phyloP scores from a whole-genome alignment of 1,284 basidiomycete genomes.

The Ganoderma multipileum region DNA sequence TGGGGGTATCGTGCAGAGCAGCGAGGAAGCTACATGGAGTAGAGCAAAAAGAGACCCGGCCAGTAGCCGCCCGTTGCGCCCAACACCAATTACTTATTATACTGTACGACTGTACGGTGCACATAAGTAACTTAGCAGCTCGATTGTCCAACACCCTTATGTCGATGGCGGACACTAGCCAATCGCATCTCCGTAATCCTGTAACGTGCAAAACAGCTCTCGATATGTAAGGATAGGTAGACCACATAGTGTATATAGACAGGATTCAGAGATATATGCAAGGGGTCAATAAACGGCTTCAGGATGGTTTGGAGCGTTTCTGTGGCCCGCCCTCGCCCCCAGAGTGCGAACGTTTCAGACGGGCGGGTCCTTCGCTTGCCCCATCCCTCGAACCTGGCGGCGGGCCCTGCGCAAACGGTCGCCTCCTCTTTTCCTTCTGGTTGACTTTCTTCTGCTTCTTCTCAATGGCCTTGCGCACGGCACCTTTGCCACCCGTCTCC shows the following conservation, averaged over 20 bases:
- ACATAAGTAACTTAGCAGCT: too few relatives aligned
- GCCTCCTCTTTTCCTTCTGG: constrained; percentile 89
- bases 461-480: constrained; percentile 88
- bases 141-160: background rate
- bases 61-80: background rate
- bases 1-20: constrained; percentile 13
- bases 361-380: constrained; percentile 9
- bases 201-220: background rate
- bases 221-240: background rate
- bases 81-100: too few relatives aligned
- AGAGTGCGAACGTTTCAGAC: constrained; percentile 19
- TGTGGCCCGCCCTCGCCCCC: constrained; percentile 14
- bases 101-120: too few relatives aligned
- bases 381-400: constrained; percentile 13
- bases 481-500: constrained; percentile 74
- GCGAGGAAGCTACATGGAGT: constrained; percentile 29
- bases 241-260: background rate
- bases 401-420: constrained; percentile 61
- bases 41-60: constrained; percentile 4
- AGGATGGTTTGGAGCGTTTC: constrained; percentile 18
- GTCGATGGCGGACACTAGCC: background rate
- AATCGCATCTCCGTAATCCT: background rate
- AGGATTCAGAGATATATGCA: too few relatives aligned
- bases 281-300: background rate
- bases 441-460: constrained; percentile 88